A percentile compares a stretch with the other conserved stretches of the same genome.
Conservation (phyloP, 2,329 filamentous ascomycete species). For the Pseudogymnoascus sp. region DNA sequence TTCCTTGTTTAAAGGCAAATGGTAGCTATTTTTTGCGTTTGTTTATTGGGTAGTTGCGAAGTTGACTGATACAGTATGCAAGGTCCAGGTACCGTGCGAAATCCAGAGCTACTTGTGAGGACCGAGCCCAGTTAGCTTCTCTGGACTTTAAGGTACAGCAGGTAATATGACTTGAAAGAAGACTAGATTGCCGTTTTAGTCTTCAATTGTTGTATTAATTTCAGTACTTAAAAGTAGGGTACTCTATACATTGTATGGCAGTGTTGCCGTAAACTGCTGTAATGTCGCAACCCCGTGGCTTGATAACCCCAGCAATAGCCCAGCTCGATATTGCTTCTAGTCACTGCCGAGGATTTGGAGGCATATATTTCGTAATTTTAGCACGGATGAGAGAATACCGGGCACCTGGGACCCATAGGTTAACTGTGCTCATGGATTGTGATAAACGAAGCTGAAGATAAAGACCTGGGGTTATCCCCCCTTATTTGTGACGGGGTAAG, state of each 20-base stretch:
- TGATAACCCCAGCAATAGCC: not conserved
- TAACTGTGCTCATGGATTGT: not conserved
- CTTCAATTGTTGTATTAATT: not conserved
- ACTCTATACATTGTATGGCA: not conserved
- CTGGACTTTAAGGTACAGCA: not conserved
- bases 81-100: not conserved
- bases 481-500: not conserved
- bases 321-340: not conserved
- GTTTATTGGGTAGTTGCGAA: not conserved
- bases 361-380: conserved; percentile 10
- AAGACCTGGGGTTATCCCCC: not conserved
- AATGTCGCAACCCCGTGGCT: not conserved
- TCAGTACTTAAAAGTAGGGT: not conserved
- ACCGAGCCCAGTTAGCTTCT: not conserved
- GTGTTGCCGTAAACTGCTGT: not conserved
- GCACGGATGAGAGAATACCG: conserved; percentile 12
- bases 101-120: not conserved
- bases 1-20: not conserved
- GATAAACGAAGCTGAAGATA: not conserved
- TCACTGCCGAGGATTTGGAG: not conserved
- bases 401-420: not conserved
- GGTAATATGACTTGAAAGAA: not conserved
- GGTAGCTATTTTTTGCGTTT: not conserved
- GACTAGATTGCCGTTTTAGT: not conserved
- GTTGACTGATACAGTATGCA: not conserved